These are phyloP conservation scores for Mycena polygramma DNA, from an alignment of 768 basidiomycete species.

Conservation along the genomic window DNA sequence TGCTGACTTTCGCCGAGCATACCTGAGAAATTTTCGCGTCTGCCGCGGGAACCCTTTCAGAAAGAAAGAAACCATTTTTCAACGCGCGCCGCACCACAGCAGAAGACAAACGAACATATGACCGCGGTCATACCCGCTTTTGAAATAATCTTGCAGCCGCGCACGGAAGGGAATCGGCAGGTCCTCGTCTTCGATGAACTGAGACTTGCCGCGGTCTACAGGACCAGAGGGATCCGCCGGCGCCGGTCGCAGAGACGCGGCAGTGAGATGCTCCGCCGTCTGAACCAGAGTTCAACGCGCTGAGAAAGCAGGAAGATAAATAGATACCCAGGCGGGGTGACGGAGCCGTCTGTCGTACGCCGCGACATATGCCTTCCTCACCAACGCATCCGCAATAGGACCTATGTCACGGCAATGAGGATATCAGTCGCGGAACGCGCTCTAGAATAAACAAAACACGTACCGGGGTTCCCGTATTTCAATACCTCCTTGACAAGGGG, in stretches of 20 bases:
- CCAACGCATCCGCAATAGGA: constrained; percentile 84
- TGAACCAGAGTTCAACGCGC: constrained; percentile 45
- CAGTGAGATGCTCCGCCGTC: constrained; percentile 97
- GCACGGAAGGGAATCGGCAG: constrained; percentile 86
- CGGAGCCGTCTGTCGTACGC: constrained; percentile 91
- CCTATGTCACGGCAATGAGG: constrained; percentile 59
- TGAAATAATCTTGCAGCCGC: constrained; percentile 89
- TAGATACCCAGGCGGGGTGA: constrained; percentile 92
- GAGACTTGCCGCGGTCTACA: constrained; percentile 82
- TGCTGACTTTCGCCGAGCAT: constrained; percentile 27
- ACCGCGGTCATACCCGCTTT: constrained; percentile 94
- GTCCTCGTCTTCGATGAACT: constrained; percentile 86
- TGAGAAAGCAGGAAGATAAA: not conserved
- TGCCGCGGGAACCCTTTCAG: constrained; percentile 90
- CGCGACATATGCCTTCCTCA: constrained; percentile 87
- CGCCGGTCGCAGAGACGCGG: constrained; percentile 69
- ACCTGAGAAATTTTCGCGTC: constrained; percentile 94
- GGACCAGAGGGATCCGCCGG: constrained; percentile 47
- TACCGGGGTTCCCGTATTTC: constrained; percentile 89
- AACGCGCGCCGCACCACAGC: not conserved
- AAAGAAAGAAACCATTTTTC: constrained; percentile 13
- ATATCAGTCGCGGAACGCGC: constrained; percentile 2
- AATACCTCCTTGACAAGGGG: constrained; percentile 53
- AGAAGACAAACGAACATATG: constrained; percentile 80
- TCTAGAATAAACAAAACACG: constrained; percentile 37